These are phyloP conservation scores for Trametes gibbosa DNA, from an alignment of 768 basidiomycete species.

Conservation along the genomic window DNA sequence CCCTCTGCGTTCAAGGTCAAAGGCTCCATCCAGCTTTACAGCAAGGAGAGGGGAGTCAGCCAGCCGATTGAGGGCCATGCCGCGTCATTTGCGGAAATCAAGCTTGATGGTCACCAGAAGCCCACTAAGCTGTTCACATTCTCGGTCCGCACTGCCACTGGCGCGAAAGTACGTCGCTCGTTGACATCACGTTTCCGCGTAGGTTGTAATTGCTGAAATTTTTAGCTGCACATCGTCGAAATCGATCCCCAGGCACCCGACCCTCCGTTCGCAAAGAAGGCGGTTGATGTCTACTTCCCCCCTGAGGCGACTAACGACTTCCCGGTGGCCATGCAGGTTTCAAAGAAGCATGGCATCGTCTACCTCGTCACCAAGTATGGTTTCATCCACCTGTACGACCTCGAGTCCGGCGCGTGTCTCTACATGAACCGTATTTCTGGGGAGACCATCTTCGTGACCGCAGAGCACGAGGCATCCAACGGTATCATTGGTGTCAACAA, in stretches of 20 bases:
- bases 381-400: slow-evolving; percentile 98
- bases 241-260: slow-evolving; percentile 94
- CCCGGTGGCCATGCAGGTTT: slow-evolving; percentile 99
- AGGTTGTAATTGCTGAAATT: not conserved
- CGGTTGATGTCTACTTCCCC: slow-evolving; percentile 98
- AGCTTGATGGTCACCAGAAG: slow-evolving; percentile 83
- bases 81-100: slow-evolving; percentile 91
- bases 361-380: slow-evolving; percentile 99
- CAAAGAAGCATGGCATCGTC: slow-evolving; percentile 92
- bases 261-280: slow-evolving; percentile 93
- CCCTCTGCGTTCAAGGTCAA: slow-evolving; percentile 98
- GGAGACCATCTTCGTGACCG: slow-evolving; percentile 98
- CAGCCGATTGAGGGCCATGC: slow-evolving; percentile 99
- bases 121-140: slow-evolving; percentile 93
- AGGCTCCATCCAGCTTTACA: slow-evolving; percentile 97
- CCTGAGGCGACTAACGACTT: slow-evolving; percentile 98
- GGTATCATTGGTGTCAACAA: slow-evolving; percentile 99
- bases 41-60: slow-evolving; percentile 85
- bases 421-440: slow-evolving; percentile 99
- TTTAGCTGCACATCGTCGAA: slow-evolving; percentile 94
- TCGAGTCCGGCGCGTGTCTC: slow-evolving; percentile 94
- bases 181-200: not conserved
- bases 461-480: slow-evolving; percentile 89
- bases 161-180: slow-evolving; percentile 76
- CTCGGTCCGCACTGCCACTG: slow-evolving; percentile 92